phyloP scores from a whole-genome alignment of 2,329 filamentous ascomycete species.

The Penicillium vulpinum region DNA sequence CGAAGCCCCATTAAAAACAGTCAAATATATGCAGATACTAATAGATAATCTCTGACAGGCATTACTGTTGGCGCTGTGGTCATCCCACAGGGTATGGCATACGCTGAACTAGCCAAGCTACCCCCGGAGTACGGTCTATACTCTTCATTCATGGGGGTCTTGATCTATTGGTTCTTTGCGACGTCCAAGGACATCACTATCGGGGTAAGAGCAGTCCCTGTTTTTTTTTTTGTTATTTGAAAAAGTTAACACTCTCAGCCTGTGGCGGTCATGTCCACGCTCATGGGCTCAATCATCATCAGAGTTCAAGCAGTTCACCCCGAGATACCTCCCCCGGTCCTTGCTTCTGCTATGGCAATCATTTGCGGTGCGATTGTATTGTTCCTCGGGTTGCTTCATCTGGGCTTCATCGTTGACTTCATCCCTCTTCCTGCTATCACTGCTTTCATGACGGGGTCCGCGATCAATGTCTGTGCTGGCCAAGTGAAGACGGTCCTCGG shows the following conservation, averaged over 20 bases:
- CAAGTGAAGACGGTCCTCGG: constrained; percentile 36
- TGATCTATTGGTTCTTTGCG: constrained; percentile 94
- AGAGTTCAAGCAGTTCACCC: constrained; percentile 59
- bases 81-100: constrained; percentile 91
- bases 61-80: constrained; percentile 73
- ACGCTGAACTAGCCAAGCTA: constrained; percentile 76
- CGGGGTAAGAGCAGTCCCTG: constrained; percentile 62
- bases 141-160: constrained; percentile 88
- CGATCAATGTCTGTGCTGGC: constrained; percentile 10
- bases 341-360: constrained; percentile 76
- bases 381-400: constrained; percentile 72
- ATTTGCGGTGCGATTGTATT: constrained; percentile 73
- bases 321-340: constrained; percentile 57
- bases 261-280: constrained; percentile 87
- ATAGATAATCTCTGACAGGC: neutral
- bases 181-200: constrained; percentile 98
- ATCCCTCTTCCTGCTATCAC: constrained; percentile 8
- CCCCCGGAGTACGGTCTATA: constrained; percentile 80
- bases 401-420: constrained; percentile 50
- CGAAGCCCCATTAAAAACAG: too few species aligned
- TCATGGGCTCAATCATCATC: constrained; percentile 76
- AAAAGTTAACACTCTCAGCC: constrained; percentile 54
- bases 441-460: constrained; percentile 11
- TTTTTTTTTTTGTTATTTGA: constrained; percentile 18
- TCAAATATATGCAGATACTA: neutral